These are phyloP conservation scores for Fagopyrum esculentum DNA, from an alignment of 148 eudicot species.

Conservation along the genomic window DNA sequence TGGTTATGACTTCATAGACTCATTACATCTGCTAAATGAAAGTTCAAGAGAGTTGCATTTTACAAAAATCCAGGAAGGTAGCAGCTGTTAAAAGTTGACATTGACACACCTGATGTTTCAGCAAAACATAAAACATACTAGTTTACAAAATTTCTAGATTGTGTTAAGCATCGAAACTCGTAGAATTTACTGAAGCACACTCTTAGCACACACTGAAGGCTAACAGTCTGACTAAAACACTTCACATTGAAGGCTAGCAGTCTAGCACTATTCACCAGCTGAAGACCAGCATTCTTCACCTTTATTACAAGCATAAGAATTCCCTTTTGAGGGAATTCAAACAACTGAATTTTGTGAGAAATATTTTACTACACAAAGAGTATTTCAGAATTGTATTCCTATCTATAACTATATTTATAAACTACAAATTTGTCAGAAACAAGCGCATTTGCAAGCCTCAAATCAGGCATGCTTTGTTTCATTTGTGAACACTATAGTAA, in stretches of 20 bases:
- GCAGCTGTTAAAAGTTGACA: neutral
- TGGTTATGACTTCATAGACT: neutral
- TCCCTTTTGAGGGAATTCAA: neutral
- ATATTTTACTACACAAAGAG: neutral
- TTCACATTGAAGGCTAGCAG: neutral
- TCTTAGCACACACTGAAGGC: neutral
- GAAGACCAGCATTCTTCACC: neutral
- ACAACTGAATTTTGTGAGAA: neutral
- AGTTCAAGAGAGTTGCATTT: neutral
- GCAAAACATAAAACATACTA: neutral
- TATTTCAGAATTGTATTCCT: neutral
- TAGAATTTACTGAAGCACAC: no score
- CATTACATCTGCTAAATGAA: neutral
- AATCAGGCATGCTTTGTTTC: neutral
- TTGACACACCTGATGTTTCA: neutral
- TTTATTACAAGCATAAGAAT: neutral
- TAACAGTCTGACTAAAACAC: neutral
- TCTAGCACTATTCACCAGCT: neutral
- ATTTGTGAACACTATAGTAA: neutral
- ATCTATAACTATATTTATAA: neutral
- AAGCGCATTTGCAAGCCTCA: neutral
- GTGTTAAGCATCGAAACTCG: no score
- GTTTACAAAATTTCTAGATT: no score
- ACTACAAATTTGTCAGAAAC: neutral
- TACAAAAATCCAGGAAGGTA: neutral